Conservation (phyloP, 768 basidiomycete species). For the Leccinum longicurvipes region DNA sequence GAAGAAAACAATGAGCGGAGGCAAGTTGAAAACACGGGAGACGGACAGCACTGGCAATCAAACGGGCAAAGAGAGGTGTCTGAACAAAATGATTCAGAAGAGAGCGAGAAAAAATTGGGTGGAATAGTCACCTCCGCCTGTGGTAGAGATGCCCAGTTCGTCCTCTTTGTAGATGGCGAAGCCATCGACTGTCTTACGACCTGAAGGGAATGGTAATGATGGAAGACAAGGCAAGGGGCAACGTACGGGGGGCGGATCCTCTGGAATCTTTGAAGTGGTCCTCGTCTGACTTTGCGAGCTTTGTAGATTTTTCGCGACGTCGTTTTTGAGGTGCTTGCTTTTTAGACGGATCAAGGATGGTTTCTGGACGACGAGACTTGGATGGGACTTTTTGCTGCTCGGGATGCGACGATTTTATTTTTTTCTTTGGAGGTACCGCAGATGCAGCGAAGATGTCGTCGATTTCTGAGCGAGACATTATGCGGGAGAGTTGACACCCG, state of each 20-base stretch:
- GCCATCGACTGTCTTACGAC: conserved; percentile 77
- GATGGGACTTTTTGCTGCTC: not conserved
- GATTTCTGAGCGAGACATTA: conserved; percentile 67
- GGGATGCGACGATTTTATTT: conserved; percentile 16
- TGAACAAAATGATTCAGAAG: conserved; percentile 34
- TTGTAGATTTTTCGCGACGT: conserved; percentile 24
- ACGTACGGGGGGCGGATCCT: conserved; percentile 67
- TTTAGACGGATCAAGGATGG: conserved; percentile 62
- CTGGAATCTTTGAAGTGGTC: conserved; percentile 70
- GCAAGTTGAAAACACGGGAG: not conserved
- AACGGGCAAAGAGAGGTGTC: conserved; percentile 85
- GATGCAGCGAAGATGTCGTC: conserved; percentile 74
- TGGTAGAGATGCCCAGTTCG: conserved; percentile 66
- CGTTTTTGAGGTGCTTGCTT: conserved; percentile 31
- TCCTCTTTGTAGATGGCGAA: conserved; percentile 78
- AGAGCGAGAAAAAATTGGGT: conserved; percentile 6
- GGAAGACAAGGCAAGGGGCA: conserved; percentile 1
- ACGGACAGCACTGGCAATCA: conserved; percentile 85
- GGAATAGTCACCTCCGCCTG: conserved; percentile 63
- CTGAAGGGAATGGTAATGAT: conserved; percentile 37
- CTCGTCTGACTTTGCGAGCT: conserved; percentile 33
- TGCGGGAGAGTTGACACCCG: conserved; percentile 14
- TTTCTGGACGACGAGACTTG: conserved; percentile 41
- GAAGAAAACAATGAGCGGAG: not conserved
- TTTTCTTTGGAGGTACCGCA: conserved; percentile 44